Percentiles rank a stretch among this genome's conserved stretches.
Evolutionary conservation across 148 eudicot species (phyloP).

Genomic region (Camellia lanceoleosa): DNA sequence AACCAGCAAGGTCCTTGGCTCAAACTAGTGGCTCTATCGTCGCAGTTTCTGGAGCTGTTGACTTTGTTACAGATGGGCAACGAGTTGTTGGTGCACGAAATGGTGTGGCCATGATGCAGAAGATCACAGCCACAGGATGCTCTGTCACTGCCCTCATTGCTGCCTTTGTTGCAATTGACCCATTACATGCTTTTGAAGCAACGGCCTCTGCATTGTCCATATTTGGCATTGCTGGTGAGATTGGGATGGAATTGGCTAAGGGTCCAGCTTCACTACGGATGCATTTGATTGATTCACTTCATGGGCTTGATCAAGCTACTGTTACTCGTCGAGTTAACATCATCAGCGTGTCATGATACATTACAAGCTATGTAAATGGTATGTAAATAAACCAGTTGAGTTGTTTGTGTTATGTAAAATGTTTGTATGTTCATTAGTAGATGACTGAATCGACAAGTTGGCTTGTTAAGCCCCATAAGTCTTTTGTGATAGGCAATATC

Average conservation of each 20-base stretch:
- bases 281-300: constrained; percentile 70
- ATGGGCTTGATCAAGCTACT: constrained; percentile 61
- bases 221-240: constrained; percentile 75
- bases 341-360: constrained; percentile 16
- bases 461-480: background rate
- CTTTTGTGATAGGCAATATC: background rate
- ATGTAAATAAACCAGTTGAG: constrained; percentile 8
- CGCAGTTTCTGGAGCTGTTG: constrained; percentile 84
- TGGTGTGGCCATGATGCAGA: constrained; percentile 81
- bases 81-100: constrained; percentile 56
- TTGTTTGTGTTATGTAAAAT: background rate
- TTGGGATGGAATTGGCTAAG: constrained; percentile 59
- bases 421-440: background rate
- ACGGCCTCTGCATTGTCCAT: constrained; percentile 69
- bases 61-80: constrained; percentile 71
- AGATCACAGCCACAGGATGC: constrained; percentile 81
- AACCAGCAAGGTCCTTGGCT: constrained; percentile 80
- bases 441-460: background rate
- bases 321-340: constrained; percentile 40
- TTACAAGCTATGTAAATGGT: background rate
- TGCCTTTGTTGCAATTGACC: constrained; percentile 75
- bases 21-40: constrained; percentile 49
- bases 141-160: constrained; percentile 83
- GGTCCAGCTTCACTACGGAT: constrained; percentile 85
- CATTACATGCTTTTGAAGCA: constrained; percentile 66